Evolutionary conservation across 108 stramenopile species (phyloP), one percentile per base, ranked within the genome.

Genomic region (Aureococcus anophagefferens): DNA sequence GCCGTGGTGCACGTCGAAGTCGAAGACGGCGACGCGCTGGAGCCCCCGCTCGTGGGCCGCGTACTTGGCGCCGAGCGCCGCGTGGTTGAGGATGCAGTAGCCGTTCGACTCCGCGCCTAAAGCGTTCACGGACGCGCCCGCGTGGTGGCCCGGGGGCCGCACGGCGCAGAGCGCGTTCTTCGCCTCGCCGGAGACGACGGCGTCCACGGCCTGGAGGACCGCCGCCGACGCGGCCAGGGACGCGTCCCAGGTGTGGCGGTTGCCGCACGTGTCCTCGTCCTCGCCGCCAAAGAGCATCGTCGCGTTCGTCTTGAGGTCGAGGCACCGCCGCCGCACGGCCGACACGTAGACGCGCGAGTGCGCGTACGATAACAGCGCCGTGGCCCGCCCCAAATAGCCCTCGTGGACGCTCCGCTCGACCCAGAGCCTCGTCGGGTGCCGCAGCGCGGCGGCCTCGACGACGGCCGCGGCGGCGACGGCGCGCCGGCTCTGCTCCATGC

Each of bases 61-160:
- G 81, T 98, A 93, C 25, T 94, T 85, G 31, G 98, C 96, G 33
- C 90, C 96, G 68, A 94, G 91, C 25, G 96, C 96, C 36, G 90
- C 96, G 67, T 89, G 86, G 81, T 99, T 99, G 36, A 99, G 77
- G 18, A 99, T 76, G 79, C 96, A 99, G 74, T 97, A 99, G 4
- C 98, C 98, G 78, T 96, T 96, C 9, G 88, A 88, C 30, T 88
- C 75, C 59, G 92, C 93, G 59, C 89, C 88, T 91, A 95, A 92
- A 33, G 91, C 77, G 37, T 86, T 90, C 45, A 95, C 78, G 29
- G 85, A 84, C 30, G 81, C 79, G 65, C 94, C 94, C 15, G 94
- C 94, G 76, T 95, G 94, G 77, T 95, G 94, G 11, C 94, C 94
- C 7, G 94, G 94, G 13, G 94, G 94, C 17, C 94, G 83, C 18